phyloP scores from a whole-genome alignment of 73 alveolate genomes.

The Tetrahymena malaccensis region DNA sequence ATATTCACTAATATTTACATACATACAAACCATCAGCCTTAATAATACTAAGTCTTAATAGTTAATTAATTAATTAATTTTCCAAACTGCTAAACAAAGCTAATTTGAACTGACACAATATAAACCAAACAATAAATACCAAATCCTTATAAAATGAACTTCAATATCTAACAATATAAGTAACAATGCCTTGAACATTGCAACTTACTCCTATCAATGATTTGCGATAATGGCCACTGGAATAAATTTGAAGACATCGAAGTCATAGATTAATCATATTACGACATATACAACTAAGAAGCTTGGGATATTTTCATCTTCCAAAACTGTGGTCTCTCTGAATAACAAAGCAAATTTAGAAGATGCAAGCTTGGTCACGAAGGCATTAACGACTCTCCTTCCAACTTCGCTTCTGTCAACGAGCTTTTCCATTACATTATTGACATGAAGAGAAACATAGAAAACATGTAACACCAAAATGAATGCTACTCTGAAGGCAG shows the following conservation, averaged over 20 bases:
- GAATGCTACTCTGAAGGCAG: neutral
- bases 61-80: too few species aligned
- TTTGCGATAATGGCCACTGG: neutral
- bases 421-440: neutral
- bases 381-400: neutral
- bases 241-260: neutral
- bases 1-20: neutral
- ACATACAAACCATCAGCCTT: neutral
- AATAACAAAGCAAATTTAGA: neutral
- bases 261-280: neutral
- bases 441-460: neutral
- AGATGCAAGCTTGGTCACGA: neutral
- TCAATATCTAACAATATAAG: neutral
- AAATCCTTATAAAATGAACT: neutral
- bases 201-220: neutral
- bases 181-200: neutral
- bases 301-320: neutral
- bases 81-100: neutral
- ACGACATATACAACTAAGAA: neutral
- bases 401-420: neutral
- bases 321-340: neutral
- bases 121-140: too few species aligned
- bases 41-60: neutral
- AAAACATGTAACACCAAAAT: neutral
- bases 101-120: neutral